phyloP scores from a whole-genome alignment of 1,139 yeast genomes.

The Geotrichum carabidarum region DNA sequence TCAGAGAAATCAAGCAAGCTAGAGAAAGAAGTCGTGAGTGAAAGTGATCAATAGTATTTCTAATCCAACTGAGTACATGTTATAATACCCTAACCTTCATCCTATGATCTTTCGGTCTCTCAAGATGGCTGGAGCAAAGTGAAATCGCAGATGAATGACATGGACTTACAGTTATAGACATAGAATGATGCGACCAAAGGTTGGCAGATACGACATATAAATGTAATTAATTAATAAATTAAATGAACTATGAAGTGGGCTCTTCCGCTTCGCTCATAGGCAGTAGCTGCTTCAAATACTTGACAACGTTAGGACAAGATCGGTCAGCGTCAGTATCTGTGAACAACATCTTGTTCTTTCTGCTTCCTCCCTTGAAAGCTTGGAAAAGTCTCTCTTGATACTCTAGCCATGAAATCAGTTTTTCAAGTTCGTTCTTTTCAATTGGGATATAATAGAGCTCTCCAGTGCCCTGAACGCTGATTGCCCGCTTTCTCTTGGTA shows the following conservation, averaged over 20 bases:
- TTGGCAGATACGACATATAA: slow-evolving; percentile 28
- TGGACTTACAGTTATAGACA: too few species aligned
- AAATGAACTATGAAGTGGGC: background rate
- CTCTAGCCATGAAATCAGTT: slow-evolving; percentile 8
- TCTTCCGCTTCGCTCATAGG: background rate
- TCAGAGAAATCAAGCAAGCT: background rate
- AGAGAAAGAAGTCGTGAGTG: background rate
- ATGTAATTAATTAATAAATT: background rate
- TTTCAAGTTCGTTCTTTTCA: background rate
- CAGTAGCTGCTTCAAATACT: slow-evolving; percentile 3
- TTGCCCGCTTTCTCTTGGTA: background rate
- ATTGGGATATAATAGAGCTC: slow-evolving; percentile 13
- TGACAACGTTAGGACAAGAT: background rate
- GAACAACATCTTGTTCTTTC: slow-evolving; percentile 7
- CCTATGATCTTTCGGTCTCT: too few species aligned
- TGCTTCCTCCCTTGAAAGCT: slow-evolving; percentile 3
- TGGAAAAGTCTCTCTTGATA: slow-evolving; percentile 12
- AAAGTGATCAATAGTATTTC: too few species aligned
- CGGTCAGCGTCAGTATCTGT: slow-evolving; percentile 9
- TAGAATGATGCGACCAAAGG: too few species aligned
- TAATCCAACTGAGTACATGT: too few species aligned
- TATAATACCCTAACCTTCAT: too few species aligned
- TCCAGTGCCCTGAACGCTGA: slow-evolving; percentile 14
- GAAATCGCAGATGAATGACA: too few species aligned
- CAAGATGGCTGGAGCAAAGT: too few species aligned